Base-by-base conservation (phyloP, 1,139 yeast species). In the Lodderomyces orthopsilosis region DNA sequence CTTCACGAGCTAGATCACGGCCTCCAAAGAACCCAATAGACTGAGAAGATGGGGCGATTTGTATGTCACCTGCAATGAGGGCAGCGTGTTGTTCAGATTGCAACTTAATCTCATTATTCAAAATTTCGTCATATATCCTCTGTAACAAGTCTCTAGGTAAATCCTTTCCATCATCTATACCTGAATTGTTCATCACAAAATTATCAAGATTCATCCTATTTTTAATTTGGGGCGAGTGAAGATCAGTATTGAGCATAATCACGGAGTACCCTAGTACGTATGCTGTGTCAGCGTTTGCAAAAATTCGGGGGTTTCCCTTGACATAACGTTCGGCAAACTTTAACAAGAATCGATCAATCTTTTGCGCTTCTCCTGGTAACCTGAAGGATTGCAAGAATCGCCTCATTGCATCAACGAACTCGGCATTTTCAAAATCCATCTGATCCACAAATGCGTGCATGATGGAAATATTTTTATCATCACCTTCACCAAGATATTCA, bases 341-440 rank as follows among this genome's bases (percentile, higher is more conserved):
- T 57, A 93, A 77, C 96, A 94, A 89, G 58, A 83, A 89, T 55
- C 99, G 76, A 70, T 94, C 98, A 62, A 94, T 91, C 59, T 93
- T 93, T 65, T 94, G 99, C 2, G 97, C 91, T 66, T 94, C 99
- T 38, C 99, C 99, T 0, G 99, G 98, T 47, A 94, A 74, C 60
- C 98, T 76, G 65, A 94, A 94, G 37, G 83, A 75, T 61, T 94
- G 98, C 47, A 94, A 74, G 57, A 89, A 89, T 9, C 69, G 70
- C 55, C 98, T 79, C 69, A 94, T 71, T 0, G 98, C 95, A 53
- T 84, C 95, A 8, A 91, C 94, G 58, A 93, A 90, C 1, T 80
- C 72, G 50, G 77, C 64, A 39, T 74, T 73, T 12, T 77, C 68
- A 59, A 93, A 93, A 47, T 90, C 91, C 83, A 93, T 83, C 51